phyloP scores from a whole-genome alignment of 768 basidiomycete species.

The Pleurotus ostreatus region DNA sequence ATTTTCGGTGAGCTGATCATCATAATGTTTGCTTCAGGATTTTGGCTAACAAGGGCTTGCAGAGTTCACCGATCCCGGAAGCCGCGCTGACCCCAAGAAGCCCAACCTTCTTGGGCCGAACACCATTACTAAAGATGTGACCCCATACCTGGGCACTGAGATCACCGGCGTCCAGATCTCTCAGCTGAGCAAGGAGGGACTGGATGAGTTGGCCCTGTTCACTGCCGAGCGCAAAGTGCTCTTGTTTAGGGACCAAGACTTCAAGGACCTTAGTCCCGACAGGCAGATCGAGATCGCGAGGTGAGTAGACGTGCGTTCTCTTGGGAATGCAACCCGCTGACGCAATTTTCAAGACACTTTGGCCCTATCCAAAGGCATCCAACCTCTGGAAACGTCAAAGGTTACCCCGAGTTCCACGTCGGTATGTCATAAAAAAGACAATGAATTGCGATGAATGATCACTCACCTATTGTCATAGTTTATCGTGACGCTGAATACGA shows the following conservation, averaged over 20 bases:
- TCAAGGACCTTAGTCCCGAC: slow-evolving; percentile 52
- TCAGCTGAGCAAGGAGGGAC: slow-evolving; percentile 44
- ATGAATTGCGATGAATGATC: neutral
- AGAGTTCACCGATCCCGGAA: slow-evolving; percentile 42
- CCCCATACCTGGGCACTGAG: slow-evolving; percentile 51
- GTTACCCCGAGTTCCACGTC: slow-evolving; percentile 57
- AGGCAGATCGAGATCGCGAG: slow-evolving; percentile 48
- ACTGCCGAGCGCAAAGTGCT: slow-evolving; percentile 51
- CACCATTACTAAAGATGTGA: slow-evolving; percentile 33
- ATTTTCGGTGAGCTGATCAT: slow-evolving; percentile 32
- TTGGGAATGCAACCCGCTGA: neutral
- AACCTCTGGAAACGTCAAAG: slow-evolving; percentile 48
- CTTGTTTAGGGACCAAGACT: slow-evolving; percentile 57
- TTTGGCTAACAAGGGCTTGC: neutral
- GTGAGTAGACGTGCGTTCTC: slow-evolving; percentile 15
- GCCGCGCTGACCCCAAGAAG: slow-evolving; percentile 45
- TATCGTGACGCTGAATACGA: slow-evolving; percentile 47
- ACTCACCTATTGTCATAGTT: slow-evolving; percentile 24
- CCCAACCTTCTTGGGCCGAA: slow-evolving; percentile 43
- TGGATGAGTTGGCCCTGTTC: slow-evolving; percentile 49
- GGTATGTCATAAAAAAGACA: slow-evolving; percentile 26
- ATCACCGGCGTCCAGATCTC: slow-evolving; percentile 49
- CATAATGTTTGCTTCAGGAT: neutral
- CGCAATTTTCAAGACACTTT: slow-evolving; percentile 30
- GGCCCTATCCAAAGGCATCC: slow-evolving; percentile 45